These are phyloP conservation scores for Epithemia pelagica DNA, from an alignment of 108 stramenopile genomes.

Conservation along the genomic window DNA sequence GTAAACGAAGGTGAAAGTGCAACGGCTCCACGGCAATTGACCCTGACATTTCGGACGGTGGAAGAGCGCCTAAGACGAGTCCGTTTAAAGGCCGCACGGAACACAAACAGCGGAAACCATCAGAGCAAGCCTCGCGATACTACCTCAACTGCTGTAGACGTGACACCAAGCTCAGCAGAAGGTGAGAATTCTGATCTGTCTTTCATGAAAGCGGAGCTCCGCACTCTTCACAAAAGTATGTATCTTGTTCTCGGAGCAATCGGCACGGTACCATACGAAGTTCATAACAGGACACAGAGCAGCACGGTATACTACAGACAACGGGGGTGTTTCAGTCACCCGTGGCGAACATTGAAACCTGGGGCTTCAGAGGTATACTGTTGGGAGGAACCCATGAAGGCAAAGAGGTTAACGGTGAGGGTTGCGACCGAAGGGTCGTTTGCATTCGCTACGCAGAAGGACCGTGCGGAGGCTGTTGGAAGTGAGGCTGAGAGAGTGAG, in stretches of 20 bases:
- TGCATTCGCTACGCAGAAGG: neutral
- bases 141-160: neutral
- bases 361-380: conserved; percentile 68
- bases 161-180: neutral
- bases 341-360: conserved; percentile 68
- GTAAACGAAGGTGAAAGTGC: neutral
- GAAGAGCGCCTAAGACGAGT: conserved; percentile 84
- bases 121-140: conserved; percentile 1
- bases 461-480: conserved; percentile 8
- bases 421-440: conserved; percentile 30
- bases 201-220: conserved; percentile 70
- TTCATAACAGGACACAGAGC: conserved; percentile 78
- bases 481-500: neutral
- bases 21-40: conserved; percentile 22
- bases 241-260: conserved; percentile 65
- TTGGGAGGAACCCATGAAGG: conserved; percentile 87
- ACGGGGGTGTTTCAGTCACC: conserved; percentile 59
- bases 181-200: neutral
- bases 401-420: conserved; percentile 72
- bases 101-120: neutral
- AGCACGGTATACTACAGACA: conserved; percentile 80
- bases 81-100: conserved; percentile 41
- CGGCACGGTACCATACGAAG: conserved; percentile 65
- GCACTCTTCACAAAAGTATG: conserved; percentile 69
- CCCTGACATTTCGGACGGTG: conserved; percentile 79